Evolutionary conservation across 1,139 yeast genomes (phyloP), one percentile per base, ranked within the genome.

Genomic region (Casaregolazyma lundiana): DNA sequence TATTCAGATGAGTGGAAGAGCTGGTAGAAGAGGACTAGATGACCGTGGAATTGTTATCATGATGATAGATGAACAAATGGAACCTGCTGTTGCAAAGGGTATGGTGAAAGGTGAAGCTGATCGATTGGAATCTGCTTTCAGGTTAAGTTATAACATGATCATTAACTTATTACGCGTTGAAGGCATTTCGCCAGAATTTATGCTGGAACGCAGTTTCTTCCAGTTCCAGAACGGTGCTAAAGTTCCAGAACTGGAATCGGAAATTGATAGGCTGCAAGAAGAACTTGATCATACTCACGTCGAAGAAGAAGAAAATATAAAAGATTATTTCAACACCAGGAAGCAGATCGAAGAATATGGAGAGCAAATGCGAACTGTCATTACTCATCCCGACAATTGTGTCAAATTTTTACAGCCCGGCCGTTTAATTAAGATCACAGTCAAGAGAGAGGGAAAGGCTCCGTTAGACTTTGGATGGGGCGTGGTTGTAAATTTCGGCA

Each of bases 41-140:
- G 97, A 92, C 64, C 83, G 97, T 63, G 99, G 99, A 70, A 90
- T 92, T 65, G 98, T 94, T 46, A 92, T 94, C 59, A 85, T 94
- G 86, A 94, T 94, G 98, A 89, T 92, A 66, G 97, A 92, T 65
- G 97, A 92, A 64, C 92, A 90, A 63, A 94, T 94, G 98, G 98
- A 94, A 66, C 98, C 98, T 4, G 95, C 89, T 59, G 96, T 92
- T 35, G 98, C 98, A 16, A 94, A 94, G 65, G 97, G 97, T 2
- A 94, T 94, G 98, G 97, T 94, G 16, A 90, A 90, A 64, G 99
- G 99, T 60, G 96, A 88, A 63, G 96, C 97, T 24, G 97, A 92
- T 66, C 75, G 97, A 56, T 75, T 92, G 51, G 97, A 92, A 61
- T 90, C 97, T 22, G 97, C 97, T 0, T 92, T 92, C 77, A 97